These are phyloP conservation scores for Phytophthora pistaciae DNA, from an alignment of 352 stramenopile genomes.

Conservation along the genomic window DNA sequence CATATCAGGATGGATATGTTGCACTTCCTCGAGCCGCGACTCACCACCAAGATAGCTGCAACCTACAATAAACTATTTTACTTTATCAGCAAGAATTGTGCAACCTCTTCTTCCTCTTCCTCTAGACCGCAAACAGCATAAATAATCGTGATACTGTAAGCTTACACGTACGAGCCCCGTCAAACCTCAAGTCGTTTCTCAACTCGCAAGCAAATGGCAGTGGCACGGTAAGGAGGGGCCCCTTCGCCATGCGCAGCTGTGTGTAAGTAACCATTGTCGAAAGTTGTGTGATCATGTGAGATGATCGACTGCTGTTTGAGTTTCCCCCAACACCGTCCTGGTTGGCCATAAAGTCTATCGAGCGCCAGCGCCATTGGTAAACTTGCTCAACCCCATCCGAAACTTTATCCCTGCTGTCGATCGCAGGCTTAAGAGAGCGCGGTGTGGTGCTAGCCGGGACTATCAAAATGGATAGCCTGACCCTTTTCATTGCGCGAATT, in stretches of 20 bases:
- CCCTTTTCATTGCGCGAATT: neutral
- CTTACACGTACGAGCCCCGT: no score
- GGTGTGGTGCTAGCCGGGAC: neutral
- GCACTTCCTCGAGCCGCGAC: no score
- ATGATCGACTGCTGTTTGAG: neutral
- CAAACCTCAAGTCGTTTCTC: no score
- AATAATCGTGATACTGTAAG: neutral
- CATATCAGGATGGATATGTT: no score
- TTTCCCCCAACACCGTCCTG: neutral
- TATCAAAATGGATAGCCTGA: slow-evolving; percentile 2
- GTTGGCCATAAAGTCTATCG: neutral
- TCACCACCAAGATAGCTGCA: no score
- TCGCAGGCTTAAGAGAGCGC: slow-evolving; percentile 8
- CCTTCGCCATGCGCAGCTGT: neutral
- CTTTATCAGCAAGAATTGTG: no score
- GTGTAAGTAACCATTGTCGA: neutral
- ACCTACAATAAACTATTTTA: no score
- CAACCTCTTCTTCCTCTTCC: no score
- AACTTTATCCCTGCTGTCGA: slow-evolving; percentile 15
- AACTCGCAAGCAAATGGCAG: neutral
- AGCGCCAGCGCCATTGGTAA: neutral
- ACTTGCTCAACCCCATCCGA: slow-evolving; percentile 10
- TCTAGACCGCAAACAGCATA: no score
- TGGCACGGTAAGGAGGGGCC: neutral
- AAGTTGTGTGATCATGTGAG: slow-evolving; percentile 1